A percentile compares a stretch with the other conserved stretches of the same genome.
Evolutionary conservation across 139 green algal genomes (phyloP).

Genomic region (Chlorella sorokiniana): DNA sequence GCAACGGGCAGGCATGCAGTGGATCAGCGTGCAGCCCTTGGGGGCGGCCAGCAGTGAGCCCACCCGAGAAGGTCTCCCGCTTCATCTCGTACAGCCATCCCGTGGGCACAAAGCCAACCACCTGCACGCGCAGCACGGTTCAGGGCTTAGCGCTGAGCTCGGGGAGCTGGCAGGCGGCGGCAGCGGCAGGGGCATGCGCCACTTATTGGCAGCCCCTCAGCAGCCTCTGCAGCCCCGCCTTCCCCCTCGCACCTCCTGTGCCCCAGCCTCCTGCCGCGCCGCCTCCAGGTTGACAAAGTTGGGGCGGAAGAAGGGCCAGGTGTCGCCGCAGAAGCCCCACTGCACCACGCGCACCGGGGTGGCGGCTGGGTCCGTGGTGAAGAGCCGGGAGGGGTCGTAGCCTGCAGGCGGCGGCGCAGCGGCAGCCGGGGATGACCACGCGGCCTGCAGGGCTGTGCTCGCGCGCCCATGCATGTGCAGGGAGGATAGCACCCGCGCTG

Average conservation of each 20-base stretch:
- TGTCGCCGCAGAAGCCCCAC: conserved; percentile 74
- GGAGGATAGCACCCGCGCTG: background rate
- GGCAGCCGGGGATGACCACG: background rate
- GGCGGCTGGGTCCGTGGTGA: conserved; percentile 55
- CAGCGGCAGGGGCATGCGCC: background rate
- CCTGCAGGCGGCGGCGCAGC: background rate
- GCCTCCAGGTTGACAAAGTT: conserved; percentile 84
- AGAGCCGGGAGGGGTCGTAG: conserved; percentile 43
- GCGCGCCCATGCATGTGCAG: too few relatives aligned
- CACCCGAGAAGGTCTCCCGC: conserved; percentile 10
- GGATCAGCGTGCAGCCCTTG: too few relatives aligned
- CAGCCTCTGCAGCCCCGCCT: too few relatives aligned
- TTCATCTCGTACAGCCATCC: conserved; percentile 87
- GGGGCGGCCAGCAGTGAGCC: too few relatives aligned
- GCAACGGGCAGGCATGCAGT: too few relatives aligned
- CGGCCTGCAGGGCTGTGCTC: too few relatives aligned
- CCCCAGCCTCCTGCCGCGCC: conserved; percentile 40
- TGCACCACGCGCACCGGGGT: conserved; percentile 59
- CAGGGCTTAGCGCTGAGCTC: background rate
- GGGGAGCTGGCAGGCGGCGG: background rate
- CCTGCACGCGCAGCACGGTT: conserved; percentile 32
- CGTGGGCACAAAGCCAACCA: conserved; percentile 90
- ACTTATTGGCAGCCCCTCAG: too few relatives aligned
- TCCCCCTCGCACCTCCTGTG: conserved; percentile 46
- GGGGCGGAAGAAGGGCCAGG: conserved; percentile 91